Evolutionary conservation across 2,329 filamentous ascomycete genomes (phyloP), one percentile per base, ranked within the genome.

Genomic region (Fusarium clavum): DNA sequence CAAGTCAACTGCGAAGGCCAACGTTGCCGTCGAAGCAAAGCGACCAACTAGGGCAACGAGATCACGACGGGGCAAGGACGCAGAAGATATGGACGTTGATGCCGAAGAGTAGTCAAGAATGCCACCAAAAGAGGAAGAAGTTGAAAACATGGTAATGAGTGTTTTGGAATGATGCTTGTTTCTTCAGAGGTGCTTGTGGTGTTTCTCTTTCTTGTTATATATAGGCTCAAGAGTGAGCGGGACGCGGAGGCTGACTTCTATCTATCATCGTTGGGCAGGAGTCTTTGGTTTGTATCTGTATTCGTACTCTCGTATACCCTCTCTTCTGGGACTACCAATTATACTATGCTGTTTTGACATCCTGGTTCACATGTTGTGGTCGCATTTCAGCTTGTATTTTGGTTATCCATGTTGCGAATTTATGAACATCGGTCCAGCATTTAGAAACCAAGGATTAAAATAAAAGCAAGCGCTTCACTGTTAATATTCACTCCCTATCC

Each of bases 1-100:
- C 14, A 76, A 67, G 57, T 58, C 75, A 44, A 53, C 63, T 22
- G 54, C 71, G 53, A 78, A 80, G 66, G 62, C 75, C 24, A 76
- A 61, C 45, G 70, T 61, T 14, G 43, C 70, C n/a, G 58, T 74
- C 2, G 67, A 69, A 49, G 32, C 59, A 6, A 72, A 67, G 32
- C 73, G 73, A 53, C 48, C 69, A 58, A 66, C 69, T 27, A 75
- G 73, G 64, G 57, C 73, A 38, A 70, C 73, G 20, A 75, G 78
- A 52, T 55, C 71, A 12, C 74, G 78, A n/a, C 71, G 74, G 30
- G 70, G 73, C 32, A 78, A 73, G 67, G 74, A 75, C 22, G 60
- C 70, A 20, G 74, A 74, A 14, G 77, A 78, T 20, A 80, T 81
- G 79, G 79, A 81, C 11, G 63, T 79, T 38, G 79, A 81, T 57